Base-by-base conservation (phyloP, 139 green algal species). In the Parachlorella kessleri region DNA sequence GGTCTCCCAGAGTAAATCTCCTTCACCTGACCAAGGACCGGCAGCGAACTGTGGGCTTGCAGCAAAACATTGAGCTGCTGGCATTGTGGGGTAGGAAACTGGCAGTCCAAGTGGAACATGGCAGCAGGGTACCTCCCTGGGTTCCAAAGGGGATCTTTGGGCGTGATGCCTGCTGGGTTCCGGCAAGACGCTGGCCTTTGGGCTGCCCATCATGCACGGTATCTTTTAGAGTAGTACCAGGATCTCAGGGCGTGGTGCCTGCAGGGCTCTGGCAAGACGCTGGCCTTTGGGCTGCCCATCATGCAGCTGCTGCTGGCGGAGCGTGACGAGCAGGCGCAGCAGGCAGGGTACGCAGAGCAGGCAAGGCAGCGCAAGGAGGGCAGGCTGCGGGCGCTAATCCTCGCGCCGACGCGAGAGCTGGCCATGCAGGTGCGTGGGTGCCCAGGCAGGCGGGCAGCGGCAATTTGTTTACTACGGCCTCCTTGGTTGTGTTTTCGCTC, bases 161-260 rank as follows among this genome's bases (percentile, higher is more conserved):
- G n/a, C n/a, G n/a, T n/a, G n/a, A n/a, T n/a, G n/a, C n/a, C n/a
- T 81, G 72, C 75, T 88, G 85, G 96, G 96, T 14, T 97, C 90
- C 39, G 96, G 97, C n/a, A 99, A 99, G 85, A 99, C 96, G 4
- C 90, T 99, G 53, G 97, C 97, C 0, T 99, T 99, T 80, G 96
- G 91, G 1, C 85, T 99, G 66, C 96, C 97, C 53, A 98, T 99
- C 48, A 55, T 99, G 69, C 90, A 99, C n/a, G n/a, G n/a, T n/a
- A n/a, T n/a, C n/a, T n/a, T n/a, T n/a, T n/a, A n/a, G n/a, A n/a
- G n/a, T n/a, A n/a, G n/a, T n/a, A n/a, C n/a, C n/a, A n/a, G n/a
- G n/a, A n/a, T n/a, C n/a, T n/a, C n/a, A n/a, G n/a, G n/a, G n/a
- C n/a, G n/a, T n/a, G n/a, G n/a, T n/a, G n/a, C n/a, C n/a, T 81